A percentile compares a stretch with the other conserved stretches of the same genome.
Evolutionary conservation across 164 flowering plant species (phyloP).

Genomic region (Dillenia suffruticosa): DNA sequence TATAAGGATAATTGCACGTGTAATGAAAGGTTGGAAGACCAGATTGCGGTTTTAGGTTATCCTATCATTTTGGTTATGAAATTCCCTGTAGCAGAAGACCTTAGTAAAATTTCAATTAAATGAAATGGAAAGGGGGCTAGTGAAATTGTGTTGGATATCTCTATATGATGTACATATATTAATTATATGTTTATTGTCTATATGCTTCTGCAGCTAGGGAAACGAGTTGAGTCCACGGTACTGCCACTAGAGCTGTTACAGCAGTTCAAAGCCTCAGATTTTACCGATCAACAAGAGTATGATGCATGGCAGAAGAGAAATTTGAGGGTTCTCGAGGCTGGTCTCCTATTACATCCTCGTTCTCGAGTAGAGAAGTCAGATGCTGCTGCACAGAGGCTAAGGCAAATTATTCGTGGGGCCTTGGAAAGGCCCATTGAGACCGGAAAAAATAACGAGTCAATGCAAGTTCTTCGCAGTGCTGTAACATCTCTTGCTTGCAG

Average conservation of each 20-base stretch:
- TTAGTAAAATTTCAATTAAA: no score
- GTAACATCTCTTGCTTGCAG: slow-evolving; percentile 74
- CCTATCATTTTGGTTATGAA: no score
- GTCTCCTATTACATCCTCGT: slow-evolving; percentile 67
- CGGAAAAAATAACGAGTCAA: slow-evolving; percentile 58
- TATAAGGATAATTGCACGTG: no score
- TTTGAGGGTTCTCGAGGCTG: slow-evolving; percentile 77
- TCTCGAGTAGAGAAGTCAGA: slow-evolving; percentile 44
- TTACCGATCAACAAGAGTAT: slow-evolving; percentile 59
- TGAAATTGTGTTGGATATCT: no score
- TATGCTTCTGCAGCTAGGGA: slow-evolving; percentile 59
- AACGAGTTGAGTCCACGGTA: slow-evolving; percentile 65
- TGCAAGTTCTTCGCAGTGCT: slow-evolving; percentile 51
- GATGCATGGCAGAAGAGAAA: slow-evolving; percentile 73
- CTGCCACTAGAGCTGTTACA: slow-evolving; percentile 87
- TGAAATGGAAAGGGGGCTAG: no score
- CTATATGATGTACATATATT: not conserved
- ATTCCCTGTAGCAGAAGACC: no score
- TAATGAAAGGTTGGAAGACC: no score
- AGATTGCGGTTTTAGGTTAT: no score
- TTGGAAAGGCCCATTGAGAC: slow-evolving; percentile 60
- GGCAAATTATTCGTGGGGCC: slow-evolving; percentile 52
- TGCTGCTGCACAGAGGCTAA: slow-evolving; percentile 42
- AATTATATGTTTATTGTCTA: not conserved
- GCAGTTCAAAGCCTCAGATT: slow-evolving; percentile 74